These are phyloP conservation scores for Tricholoma hemisulphureum DNA, from an alignment of 768 basidiomycete genomes.

Conservation along the genomic window DNA sequence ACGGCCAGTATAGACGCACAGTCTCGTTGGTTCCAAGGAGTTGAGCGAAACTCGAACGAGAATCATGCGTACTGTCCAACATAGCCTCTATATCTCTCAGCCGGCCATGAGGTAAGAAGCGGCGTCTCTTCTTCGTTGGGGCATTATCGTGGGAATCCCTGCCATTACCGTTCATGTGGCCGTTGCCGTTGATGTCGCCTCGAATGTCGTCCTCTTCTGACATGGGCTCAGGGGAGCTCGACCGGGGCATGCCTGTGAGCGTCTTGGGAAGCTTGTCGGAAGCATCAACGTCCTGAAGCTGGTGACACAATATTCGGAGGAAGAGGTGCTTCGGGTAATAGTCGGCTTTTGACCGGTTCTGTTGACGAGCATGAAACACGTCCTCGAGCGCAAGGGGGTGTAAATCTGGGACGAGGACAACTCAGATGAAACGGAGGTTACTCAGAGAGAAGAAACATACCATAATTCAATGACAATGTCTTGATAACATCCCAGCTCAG, in stretches of 20 bases:
- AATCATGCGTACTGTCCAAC: slow-evolving; percentile 6
- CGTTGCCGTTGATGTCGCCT: slow-evolving; percentile 8
- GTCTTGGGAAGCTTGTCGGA: slow-evolving; percentile 18
- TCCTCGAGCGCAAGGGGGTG: slow-evolving; percentile 76
- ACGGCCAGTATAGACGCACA: background rate
- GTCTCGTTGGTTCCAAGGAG: slow-evolving; percentile 9
- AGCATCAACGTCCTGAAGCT: slow-evolving; percentile 40
- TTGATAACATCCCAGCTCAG: slow-evolving; percentile 73
- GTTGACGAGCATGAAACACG: slow-evolving; percentile 53
- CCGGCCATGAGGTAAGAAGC: slow-evolving; percentile 6
- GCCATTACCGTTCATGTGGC: slow-evolving; percentile 7
- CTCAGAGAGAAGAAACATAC: slow-evolving; percentile 34
- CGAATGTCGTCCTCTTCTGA: slow-evolving; percentile 16
- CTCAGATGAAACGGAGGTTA: background rate
- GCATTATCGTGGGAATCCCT: slow-evolving; percentile 4
- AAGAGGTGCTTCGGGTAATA: slow-evolving; percentile 73
- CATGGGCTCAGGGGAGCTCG: slow-evolving; percentile 38
- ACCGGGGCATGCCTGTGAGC: slow-evolving; percentile 31
- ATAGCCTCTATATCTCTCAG: slow-evolving; percentile 17
- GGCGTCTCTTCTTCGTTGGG: slow-evolving; percentile 10
- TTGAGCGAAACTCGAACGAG: slow-evolving; percentile 11
- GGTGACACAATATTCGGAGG: slow-evolving; percentile 64
- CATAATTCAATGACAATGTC: slow-evolving; percentile 61
- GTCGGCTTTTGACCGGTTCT: slow-evolving; percentile 64
- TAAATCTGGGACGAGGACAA: slow-evolving; percentile 40